Conservation (phyloP, 768 basidiomycete genomes). For the Kwoniella sp. region DNA sequence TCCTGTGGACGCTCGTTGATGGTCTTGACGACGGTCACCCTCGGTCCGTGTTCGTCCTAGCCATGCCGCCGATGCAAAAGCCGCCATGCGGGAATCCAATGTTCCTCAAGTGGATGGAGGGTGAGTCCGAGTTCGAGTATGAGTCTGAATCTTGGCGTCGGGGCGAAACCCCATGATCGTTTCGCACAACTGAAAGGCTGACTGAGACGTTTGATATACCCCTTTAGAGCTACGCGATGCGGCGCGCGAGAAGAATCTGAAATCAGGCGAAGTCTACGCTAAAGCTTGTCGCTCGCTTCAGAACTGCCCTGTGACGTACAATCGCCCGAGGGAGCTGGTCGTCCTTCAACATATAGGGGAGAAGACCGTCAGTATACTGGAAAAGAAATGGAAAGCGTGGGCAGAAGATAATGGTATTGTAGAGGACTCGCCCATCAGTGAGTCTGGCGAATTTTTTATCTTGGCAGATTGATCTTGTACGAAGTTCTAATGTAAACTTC, state of each 20-base stretch:
- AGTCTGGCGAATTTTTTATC: constrained; percentile 13
- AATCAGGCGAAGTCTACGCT: constrained; percentile 43
- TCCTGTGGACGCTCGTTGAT: not conserved
- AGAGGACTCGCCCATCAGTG: constrained; percentile 34
- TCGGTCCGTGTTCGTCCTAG: not conserved
- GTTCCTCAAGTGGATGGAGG: constrained; percentile 50
- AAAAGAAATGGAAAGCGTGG: constrained; percentile 43
- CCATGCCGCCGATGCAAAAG: constrained; percentile 18
- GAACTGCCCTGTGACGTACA: constrained; percentile 47
- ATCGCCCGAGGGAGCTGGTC: constrained; percentile 45
- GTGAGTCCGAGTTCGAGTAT: constrained; percentile 29
- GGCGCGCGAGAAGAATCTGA: constrained; percentile 40
- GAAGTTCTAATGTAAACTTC: not conserved
- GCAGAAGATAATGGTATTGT: constrained; percentile 43
- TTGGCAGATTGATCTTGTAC: no score
- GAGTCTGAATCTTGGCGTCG: no score
- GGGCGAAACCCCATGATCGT: not conserved
- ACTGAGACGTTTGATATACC: not conserved
- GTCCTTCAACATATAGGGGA: constrained; percentile 45
- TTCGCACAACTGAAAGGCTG: not conserved
- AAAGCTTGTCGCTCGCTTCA: constrained; percentile 47
- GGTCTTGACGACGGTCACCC: not conserved
- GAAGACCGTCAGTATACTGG: constrained; percentile 42
- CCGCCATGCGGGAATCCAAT: constrained; percentile 51
- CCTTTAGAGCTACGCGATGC: constrained; percentile 42